Conservation (phyloP, 2,329 filamentous ascomycete species). For the Cladophialophora chaetospira region DNA sequence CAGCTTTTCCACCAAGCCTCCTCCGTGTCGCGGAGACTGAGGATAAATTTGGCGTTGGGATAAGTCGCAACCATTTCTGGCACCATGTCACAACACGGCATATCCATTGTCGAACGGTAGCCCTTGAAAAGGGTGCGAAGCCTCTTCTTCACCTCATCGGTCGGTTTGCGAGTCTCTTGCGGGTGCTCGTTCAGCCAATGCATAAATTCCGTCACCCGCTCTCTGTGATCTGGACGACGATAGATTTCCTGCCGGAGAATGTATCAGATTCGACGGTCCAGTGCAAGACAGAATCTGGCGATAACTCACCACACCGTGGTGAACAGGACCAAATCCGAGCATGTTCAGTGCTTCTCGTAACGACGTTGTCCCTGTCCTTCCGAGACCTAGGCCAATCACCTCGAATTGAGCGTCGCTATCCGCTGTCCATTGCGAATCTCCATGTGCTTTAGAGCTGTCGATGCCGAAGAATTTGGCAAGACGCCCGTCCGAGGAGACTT, state of each 20-base stretch:
- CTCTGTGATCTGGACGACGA: background rate
- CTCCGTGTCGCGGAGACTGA: background rate
- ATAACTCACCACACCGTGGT: background rate
- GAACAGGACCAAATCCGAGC: background rate
- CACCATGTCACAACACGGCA: background rate
- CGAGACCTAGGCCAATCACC: constrained; percentile 1
- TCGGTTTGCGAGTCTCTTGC: background rate
- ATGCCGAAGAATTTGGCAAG: too few relatives aligned
- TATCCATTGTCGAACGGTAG: constrained; percentile 3
- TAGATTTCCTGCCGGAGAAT: background rate
- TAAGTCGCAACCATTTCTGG: background rate
- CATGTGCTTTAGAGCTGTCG: too few relatives aligned
- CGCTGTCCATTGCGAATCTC: too few relatives aligned
- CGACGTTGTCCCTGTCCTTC: background rate
- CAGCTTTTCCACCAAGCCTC: background rate
- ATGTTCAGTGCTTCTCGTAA: background rate
- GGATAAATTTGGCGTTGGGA: background rate
- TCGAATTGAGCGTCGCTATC: background rate
- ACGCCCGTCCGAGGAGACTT: too few relatives aligned
- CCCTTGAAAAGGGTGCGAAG: background rate
- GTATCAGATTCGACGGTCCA: too few relatives aligned
- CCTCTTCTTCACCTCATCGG: background rate
- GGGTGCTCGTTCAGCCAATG: background rate
- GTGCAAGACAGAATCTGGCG: too few relatives aligned
- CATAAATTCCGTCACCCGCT: background rate